Evolutionary conservation across 202 grass and related monocot species (phyloP).

Genomic region (Bolboschoenoplectus hybrid): DNA sequence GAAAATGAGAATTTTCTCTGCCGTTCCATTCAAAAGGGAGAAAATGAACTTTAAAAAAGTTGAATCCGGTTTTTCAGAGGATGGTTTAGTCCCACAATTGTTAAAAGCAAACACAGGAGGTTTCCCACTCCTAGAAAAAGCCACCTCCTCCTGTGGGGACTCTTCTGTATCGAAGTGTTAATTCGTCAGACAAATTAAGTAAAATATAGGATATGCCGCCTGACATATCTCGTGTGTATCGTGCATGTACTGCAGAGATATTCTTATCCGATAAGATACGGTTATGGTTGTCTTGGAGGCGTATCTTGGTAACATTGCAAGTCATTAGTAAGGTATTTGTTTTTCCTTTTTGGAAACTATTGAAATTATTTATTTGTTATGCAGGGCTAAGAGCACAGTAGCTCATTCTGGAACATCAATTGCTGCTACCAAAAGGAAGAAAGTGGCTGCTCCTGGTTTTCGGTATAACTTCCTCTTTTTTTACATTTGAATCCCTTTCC

Average conservation of each 20-base stretch:
- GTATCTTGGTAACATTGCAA: not conserved
- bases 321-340: not conserved
- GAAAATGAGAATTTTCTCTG: not conserved
- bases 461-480: slow-evolving; percentile 33
- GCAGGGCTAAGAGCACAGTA: slow-evolving; percentile 57
- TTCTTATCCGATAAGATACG: not conserved
- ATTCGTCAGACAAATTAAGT: not conserved
- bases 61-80: not conserved
- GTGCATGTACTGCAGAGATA: not conserved
- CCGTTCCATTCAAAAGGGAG: not conserved
- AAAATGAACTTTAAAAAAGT: not conserved
- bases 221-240: not conserved
- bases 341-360: not conserved
- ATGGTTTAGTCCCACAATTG: not conserved
- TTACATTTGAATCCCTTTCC: not conserved
- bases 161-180: not conserved
- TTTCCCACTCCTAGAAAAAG: not conserved
- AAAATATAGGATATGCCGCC: not conserved
- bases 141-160: not conserved
- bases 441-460: slow-evolving; percentile 33
- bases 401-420: slow-evolving; percentile 62
- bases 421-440: slow-evolving; percentile 54
- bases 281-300: not conserved
- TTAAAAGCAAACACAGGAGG: not conserved
- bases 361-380: slow-evolving; percentile 34